Percentiles rank a stretch among this genome's conserved stretches.
These are phyloP conservation scores for Lyophyllum shimeji DNA, from an alignment of 768 basidiomycete genomes.

Conservation along the genomic window DNA sequence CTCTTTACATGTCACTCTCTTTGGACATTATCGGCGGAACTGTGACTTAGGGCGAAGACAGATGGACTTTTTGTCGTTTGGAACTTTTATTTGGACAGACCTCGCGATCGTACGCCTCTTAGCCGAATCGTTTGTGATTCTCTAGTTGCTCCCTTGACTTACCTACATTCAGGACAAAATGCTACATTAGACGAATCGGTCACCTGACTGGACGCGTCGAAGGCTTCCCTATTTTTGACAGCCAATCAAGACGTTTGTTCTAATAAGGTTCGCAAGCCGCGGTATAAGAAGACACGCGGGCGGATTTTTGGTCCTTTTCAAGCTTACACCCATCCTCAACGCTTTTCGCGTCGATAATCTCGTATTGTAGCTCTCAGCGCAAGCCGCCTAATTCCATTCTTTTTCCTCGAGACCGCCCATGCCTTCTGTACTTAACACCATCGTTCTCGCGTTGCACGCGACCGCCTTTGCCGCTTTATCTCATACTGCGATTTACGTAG, in stretches of 20 bases:
- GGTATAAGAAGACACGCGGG: constrained; percentile 13
- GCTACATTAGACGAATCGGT: not conserved
- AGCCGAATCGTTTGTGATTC: not conserved
- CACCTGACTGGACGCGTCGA: constrained; percentile 8
- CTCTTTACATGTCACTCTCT: constrained; percentile 1
- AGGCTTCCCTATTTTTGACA: constrained; percentile 9
- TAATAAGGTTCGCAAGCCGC: constrained; percentile 16
- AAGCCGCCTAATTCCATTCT: constrained; percentile 28
- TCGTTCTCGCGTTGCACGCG: constrained; percentile 40
- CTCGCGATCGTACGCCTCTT: not conserved
- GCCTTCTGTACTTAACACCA: constrained; percentile 35
- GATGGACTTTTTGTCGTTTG: not conserved
- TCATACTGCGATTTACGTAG: constrained; percentile 21
- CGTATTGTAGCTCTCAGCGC: constrained; percentile 18
- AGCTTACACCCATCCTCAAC: constrained; percentile 12
- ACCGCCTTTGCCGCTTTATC: constrained; percentile 35
- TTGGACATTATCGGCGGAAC: constrained; percentile 1
- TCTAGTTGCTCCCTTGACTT: not conserved
- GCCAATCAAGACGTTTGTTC: constrained; percentile 19
- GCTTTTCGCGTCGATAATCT: constrained; percentile 14
- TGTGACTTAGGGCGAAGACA: not conserved
- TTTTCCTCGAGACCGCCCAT: constrained; percentile 20
- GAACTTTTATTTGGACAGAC: not conserved
- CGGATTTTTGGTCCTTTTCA: not conserved
- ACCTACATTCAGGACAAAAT: not conserved